Percentiles rank a stretch among this genome's conserved stretches.
Evolutionary conservation across 306 rosid species (phyloP).

Genomic region (Hippophae gyantsensis): DNA sequence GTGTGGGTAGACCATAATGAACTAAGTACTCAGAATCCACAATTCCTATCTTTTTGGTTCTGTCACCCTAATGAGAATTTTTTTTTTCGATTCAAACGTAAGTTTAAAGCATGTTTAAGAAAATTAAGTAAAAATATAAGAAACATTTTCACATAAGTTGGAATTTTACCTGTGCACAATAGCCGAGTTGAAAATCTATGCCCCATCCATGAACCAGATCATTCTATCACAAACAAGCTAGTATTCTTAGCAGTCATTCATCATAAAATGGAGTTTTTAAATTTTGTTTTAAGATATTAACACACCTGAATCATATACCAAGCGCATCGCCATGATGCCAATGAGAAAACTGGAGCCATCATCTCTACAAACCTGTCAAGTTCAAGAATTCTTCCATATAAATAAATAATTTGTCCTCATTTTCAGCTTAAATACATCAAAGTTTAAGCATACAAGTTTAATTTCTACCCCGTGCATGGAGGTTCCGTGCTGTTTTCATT

Average conservation of each 20-base stretch:
- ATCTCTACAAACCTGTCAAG: constrained; percentile 38
- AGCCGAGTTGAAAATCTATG: constrained; percentile 37
- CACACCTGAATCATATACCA: constrained; percentile 29
- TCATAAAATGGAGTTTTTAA: no score
- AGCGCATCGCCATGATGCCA: constrained; percentile 36
- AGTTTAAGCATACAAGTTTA: no score
- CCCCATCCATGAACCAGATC: constrained; percentile 51
- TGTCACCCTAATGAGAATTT: constrained; percentile 31
- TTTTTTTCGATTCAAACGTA: neutral
- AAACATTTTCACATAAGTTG: no score
- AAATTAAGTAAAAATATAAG: neutral
- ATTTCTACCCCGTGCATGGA: constrained; percentile 68
- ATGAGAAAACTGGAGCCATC: constrained; percentile 3
- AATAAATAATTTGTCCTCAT: no score
- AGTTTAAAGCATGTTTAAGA: neutral
- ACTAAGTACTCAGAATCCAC: constrained; percentile 41
- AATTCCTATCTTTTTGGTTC: constrained; percentile 33
- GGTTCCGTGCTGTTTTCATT: constrained; percentile 56
- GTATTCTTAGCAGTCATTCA: no score
- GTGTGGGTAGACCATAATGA: constrained; percentile 38
- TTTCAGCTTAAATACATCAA: no score
- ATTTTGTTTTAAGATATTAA: no score
- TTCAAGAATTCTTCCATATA: neutral
- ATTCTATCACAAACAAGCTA: constrained; percentile 16
- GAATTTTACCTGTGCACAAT: constrained; percentile 30